Evolutionary conservation across 495 filamentous ascomycete species (phyloP), one percentile per base, ranked within the genome.

Genomic region (Podospora pseudoanserina): DNA sequence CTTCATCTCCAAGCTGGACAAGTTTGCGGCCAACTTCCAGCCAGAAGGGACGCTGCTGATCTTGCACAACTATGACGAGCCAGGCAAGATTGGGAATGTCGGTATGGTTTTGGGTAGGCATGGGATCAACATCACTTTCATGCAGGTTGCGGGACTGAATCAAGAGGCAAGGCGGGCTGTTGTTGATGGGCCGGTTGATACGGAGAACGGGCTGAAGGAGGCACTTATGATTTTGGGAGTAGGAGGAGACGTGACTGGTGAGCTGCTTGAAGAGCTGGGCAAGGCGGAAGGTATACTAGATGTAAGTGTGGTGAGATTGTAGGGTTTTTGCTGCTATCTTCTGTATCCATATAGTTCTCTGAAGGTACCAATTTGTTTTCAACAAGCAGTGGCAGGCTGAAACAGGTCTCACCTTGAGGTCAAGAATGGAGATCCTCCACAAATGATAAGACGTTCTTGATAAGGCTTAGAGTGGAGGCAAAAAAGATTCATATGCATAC

Each of bases 171-270:
- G 44, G 59, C 32, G n/a, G 67, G 67, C 61, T 68, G 66, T 70
- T 3, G 62, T 65, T 44, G 66, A 75, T 54, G 71, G 74, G 53
- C 70, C 72, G 23, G 64, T 60, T 9, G 70, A 39, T n/a, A 68
- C 65, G 55, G 66, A 63, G 16, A 63, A 65, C 5, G 67, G 59
- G 5, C 56, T 69, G 20, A 85, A 82, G 49, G 89, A 92, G 77
- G 89, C 89, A 7, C 74, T 92, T 64, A 92, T 92, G 89, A 91
- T 92, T 71, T 67, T 92, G 53, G 88, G 89, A 0, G 83, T 92
- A 39, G 86, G 87, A 68, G 80, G 82, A 6, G 78, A 78, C 7
- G 85, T 91, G 6, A 84, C 82, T 0, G 77, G 79, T 60, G 82
- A 84, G 19, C 85, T 90, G 49, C 72, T 88, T 20, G 77, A 80